Evolutionary conservation across 164 flowering plant species (phyloP), one percentile per base, ranked within the genome.

Genomic region (Cinnamomum chago): DNA sequence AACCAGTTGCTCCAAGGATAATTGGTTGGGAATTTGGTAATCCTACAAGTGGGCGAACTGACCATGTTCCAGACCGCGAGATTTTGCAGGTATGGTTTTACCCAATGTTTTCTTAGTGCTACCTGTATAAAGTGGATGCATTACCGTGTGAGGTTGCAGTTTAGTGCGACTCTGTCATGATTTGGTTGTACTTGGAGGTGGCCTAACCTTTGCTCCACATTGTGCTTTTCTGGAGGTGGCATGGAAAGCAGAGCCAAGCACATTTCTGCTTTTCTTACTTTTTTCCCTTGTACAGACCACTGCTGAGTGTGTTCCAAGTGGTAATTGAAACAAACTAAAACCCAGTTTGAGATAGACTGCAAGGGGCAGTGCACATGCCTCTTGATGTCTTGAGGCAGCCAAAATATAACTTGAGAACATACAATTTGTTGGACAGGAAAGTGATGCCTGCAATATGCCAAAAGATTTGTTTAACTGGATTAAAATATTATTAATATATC

Each of bases 1-100:
- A 81, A 74, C 90, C 84, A 51, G 20, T 79, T 51, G 74, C 75
- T 71, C 94, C 97, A 62, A 80, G 74, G 70, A 67, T 82, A 73
- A 70, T 58, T 67, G 85, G 78, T 50, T 67, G 62, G 67, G 78
- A 81, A 25, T 77, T 74, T 50, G 78, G 67, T 52, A 28, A 64
- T 33, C 58, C 78, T 22, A 22, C 50, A 4, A 27, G 52, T 28
- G 35, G 35, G 40, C 78, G 58, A 76, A 68, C 73, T 66, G 72
- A 79, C 12, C 28, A 40, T 47, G 83, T 82, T 73, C 90, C 83
- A 67, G 83, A 83, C 72, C 78, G 62, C 0, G 86, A 86, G 68
- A 80, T 78, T 74, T 81, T 93, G 71, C 85, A 91, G 95, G 97
- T 93, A 76, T 35, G 72, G 30, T 20, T 62, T 35, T 50, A 62